Evolutionary conservation across 768 basidiomycete species (phyloP).

Genomic region (Tricholoma sp.): DNA sequence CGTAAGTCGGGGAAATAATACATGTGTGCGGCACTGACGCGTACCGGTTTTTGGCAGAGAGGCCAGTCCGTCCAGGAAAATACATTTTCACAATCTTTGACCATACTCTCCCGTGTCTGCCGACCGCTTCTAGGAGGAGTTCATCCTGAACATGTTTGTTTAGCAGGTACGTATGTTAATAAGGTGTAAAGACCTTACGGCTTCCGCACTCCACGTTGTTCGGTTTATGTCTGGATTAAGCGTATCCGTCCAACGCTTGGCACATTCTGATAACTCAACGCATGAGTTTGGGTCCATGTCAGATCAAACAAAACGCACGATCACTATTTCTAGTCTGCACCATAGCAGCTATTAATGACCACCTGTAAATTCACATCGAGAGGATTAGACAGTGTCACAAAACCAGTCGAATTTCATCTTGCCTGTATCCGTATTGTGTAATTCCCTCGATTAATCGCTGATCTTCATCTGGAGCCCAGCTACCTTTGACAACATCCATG

Average conservation of each 20-base stretch:
- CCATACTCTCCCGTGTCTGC: slow-evolving; percentile 56
- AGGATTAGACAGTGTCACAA: not conserved
- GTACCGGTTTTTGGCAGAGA: slow-evolving; percentile 56
- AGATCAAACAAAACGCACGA: slow-evolving; percentile 34
- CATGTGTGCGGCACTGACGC: slow-evolving; percentile 1
- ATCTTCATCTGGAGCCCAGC: slow-evolving; percentile 59
- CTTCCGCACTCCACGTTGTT: slow-evolving; percentile 52
- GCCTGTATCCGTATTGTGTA: slow-evolving; percentile 52
- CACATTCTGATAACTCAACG: slow-evolving; percentile 39
- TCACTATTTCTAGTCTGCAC: slow-evolving; percentile 55
- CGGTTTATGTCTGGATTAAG: slow-evolving; percentile 55
- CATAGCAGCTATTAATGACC: slow-evolving; percentile 52
- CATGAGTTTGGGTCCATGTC: slow-evolving; percentile 6
- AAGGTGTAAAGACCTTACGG: slow-evolving; percentile 27
- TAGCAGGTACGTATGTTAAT: slow-evolving; percentile 5
- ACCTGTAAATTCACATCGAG: slow-evolving; percentile 26
- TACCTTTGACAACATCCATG: slow-evolving; percentile 55
- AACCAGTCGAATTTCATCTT: slow-evolving; percentile 6
- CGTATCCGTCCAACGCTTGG: slow-evolving; percentile 59
- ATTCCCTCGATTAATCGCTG: slow-evolving; percentile 54
- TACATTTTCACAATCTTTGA: slow-evolving; percentile 58
- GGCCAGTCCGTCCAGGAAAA: slow-evolving; percentile 54
- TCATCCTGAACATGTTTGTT: slow-evolving; percentile 34
- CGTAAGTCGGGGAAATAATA: not conserved
- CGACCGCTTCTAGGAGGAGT: slow-evolving; percentile 45